phyloP scores from a whole-genome alignment of 768 basidiomycete species.

The Calvatia gigantea region DNA sequence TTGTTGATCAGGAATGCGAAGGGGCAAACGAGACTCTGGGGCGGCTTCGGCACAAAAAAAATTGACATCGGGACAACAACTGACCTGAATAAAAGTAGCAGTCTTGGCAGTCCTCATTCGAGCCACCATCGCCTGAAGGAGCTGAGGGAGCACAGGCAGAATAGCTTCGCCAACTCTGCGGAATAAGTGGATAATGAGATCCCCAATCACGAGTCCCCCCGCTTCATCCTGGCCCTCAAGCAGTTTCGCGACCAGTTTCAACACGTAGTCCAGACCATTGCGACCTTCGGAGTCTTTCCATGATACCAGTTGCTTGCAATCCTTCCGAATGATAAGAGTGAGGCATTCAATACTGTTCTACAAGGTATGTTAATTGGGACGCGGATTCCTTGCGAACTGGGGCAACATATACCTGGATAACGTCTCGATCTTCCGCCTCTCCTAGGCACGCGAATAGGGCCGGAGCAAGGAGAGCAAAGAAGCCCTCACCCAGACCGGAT shows the following conservation, averaged over 20 bases:
- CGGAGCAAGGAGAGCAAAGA: slow-evolving; percentile 74
- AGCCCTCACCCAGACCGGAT: slow-evolving; percentile 70
- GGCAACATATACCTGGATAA: slow-evolving; percentile 55
- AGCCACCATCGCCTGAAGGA: slow-evolving; percentile 78
- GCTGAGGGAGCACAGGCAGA: slow-evolving; percentile 80
- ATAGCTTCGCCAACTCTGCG: slow-evolving; percentile 79
- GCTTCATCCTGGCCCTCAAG: slow-evolving; percentile 84
- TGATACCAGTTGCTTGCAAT: slow-evolving; percentile 71
- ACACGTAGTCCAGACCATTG: slow-evolving; percentile 71
- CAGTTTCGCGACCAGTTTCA: slow-evolving; percentile 74
- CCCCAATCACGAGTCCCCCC: slow-evolving; percentile 89
- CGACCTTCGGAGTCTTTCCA: slow-evolving; percentile 71
- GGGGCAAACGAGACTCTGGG: slow-evolving; percentile 85
- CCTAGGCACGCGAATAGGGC: slow-evolving; percentile 67
- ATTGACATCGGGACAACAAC: slow-evolving; percentile 8
- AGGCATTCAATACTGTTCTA: slow-evolving; percentile 83
- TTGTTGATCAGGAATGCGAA: slow-evolving; percentile 92
- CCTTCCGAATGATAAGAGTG: slow-evolving; percentile 84
- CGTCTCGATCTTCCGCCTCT: slow-evolving; percentile 81
- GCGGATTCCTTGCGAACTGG: slow-evolving; percentile 1
- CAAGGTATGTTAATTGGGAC: background rate
- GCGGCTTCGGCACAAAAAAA: background rate
- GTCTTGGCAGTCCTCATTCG: slow-evolving; percentile 86
- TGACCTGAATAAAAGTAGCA: slow-evolving; percentile 85
- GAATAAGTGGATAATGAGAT: slow-evolving; percentile 90